Conservation (phyloP, 768 basidiomycete species). For the Lactarius quietus region DNA sequence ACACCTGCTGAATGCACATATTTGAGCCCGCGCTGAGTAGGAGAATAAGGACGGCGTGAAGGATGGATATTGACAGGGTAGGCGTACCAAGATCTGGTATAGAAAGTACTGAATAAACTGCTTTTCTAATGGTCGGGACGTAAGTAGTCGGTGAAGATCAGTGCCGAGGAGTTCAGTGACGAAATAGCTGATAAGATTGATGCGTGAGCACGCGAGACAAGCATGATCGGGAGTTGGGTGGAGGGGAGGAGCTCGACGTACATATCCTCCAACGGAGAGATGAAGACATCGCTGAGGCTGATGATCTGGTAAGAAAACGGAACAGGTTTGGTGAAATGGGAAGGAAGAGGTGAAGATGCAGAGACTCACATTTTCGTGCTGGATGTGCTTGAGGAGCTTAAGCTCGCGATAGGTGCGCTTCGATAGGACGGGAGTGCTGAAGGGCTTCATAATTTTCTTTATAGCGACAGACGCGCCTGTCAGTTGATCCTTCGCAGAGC, state of each 20-base stretch:
- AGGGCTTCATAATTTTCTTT: constrained; percentile 99
- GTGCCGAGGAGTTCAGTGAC: constrained; percentile 98
- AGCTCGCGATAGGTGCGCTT: constrained; percentile 98
- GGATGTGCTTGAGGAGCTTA: constrained; percentile 96
- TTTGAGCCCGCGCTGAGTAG: constrained; percentile 85
- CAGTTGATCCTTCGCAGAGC: constrained; percentile 93
- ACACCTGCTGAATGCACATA: constrained; percentile 99
- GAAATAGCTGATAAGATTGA: constrained; percentile 68
- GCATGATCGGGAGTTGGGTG: constrained; percentile 1
- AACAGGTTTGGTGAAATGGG: constrained; percentile 2
- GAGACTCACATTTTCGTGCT: constrained; percentile 90
- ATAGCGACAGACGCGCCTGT: constrained; percentile 93
- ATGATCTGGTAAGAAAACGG: constrained; percentile 65
- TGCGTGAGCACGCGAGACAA: not conserved
- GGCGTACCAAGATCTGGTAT: constrained; percentile 91
- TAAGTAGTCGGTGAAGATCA: constrained; percentile 94
- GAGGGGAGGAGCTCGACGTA: constrained; percentile 48
- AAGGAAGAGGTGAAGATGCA: constrained; percentile 6
- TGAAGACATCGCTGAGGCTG: constrained; percentile 98
- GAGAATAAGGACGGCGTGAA: constrained; percentile 6
- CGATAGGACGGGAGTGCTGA: constrained; percentile 96
- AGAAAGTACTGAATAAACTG: constrained; percentile 99
- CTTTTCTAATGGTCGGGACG: constrained; percentile 95
- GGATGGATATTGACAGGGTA: constrained; percentile 4
- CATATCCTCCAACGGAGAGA: constrained; percentile 99